phyloP scores from a whole-genome alignment of 2,329 filamentous ascomycete genomes.

The Chaetomium strumarium region DNA sequence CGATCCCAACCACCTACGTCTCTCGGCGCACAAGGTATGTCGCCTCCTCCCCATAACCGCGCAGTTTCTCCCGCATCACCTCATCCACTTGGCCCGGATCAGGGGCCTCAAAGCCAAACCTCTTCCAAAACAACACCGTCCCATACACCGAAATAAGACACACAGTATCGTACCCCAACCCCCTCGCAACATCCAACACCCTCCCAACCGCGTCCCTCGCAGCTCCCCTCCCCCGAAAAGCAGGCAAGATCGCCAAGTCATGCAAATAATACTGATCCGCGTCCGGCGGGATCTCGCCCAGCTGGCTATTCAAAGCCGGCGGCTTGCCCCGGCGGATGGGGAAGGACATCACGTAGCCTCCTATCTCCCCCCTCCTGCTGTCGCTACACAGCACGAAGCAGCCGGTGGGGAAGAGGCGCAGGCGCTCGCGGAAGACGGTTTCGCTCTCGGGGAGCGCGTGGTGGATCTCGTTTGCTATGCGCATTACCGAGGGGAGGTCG shows the following conservation, averaged over 20 bases:
- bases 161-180: constrained; percentile 26
- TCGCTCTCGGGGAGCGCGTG: constrained; percentile 29
- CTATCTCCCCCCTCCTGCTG: constrained; percentile 21
- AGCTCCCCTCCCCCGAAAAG: constrained; percentile 26
- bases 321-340: constrained; percentile 30
- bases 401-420: constrained; percentile 31
- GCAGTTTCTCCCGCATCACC: constrained; percentile 27
- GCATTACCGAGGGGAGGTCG: constrained; percentile 27
- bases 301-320: constrained; percentile 29
- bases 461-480: constrained; percentile 28
- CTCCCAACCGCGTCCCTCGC: constrained; percentile 25
- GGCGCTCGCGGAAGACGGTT: constrained; percentile 30
- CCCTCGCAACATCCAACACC: constrained; percentile 23
- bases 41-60: constrained; percentile 31
- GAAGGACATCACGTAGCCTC: constrained; percentile 34
- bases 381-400: constrained; percentile 29
- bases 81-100: constrained; percentile 20
- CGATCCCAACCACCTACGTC: too few relatives aligned
- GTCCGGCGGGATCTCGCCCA: constrained; percentile 26
- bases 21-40: constrained; percentile 24
- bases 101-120: constrained; percentile 32
- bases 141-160: constrained; percentile 34
- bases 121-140: constrained; percentile 30
- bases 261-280: constrained; percentile 36
- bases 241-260: constrained; percentile 31